phyloP scores from a whole-genome alignment of 352 stramenopile species.

The Pilasporangium apinafurcum region DNA sequence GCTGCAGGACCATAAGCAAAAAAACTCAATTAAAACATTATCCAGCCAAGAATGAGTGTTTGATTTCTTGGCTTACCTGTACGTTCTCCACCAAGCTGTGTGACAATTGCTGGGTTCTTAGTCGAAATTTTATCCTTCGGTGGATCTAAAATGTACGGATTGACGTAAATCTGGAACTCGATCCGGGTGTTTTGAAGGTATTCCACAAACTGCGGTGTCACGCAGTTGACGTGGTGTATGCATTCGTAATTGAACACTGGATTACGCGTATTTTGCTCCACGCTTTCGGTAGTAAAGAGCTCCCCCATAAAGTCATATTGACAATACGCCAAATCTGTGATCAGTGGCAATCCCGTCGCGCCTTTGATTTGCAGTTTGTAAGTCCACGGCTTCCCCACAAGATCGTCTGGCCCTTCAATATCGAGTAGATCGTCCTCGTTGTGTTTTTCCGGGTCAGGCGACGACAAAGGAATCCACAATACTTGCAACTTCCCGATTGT shows the following conservation, averaged over 20 bases:
- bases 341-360: constrained; percentile 79
- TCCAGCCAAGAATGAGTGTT: background rate
- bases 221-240: constrained; percentile 81
- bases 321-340: constrained; percentile 87
- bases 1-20: constrained; percentile 8
- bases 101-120: constrained; percentile 60
- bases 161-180: constrained; percentile 88
- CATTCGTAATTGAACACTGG: constrained; percentile 88
- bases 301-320: constrained; percentile 93
- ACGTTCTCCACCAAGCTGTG: constrained; percentile 40
- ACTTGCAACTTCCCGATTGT: constrained; percentile 92
- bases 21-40: background rate
- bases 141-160: constrained; percentile 82
- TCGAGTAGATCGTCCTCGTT: constrained; percentile 62
- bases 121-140: constrained; percentile 82
- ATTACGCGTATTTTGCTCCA: constrained; percentile 85
- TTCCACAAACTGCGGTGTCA: constrained; percentile 85
- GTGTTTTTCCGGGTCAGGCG: constrained; percentile 61
- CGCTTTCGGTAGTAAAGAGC: constrained; percentile 88
- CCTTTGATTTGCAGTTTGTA: constrained; percentile 86
- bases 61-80: constrained; percentile 23
- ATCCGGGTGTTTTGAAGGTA: constrained; percentile 77
- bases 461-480: constrained; percentile 82
- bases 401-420: constrained; percentile 62
- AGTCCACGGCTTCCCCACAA: constrained; percentile 88